Percentiles rank a stretch among this genome's conserved stretches.
Conservation (phyloP, 2,329 filamentous ascomycete genomes). For the Scortechinia acanthostroma region DNA sequence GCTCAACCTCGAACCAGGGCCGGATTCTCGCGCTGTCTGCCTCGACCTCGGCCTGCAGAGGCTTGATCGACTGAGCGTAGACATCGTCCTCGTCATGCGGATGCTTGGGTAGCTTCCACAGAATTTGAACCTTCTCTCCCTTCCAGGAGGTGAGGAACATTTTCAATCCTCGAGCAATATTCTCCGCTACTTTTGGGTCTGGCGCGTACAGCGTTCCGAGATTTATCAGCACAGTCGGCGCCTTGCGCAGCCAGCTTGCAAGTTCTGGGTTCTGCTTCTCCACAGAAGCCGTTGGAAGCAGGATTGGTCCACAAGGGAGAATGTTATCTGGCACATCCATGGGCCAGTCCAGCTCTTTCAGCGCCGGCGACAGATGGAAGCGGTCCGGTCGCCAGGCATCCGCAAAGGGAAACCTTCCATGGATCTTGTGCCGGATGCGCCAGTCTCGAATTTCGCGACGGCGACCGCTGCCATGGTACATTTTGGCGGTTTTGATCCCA, state of each 20-base stretch:
- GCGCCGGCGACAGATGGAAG: constrained; percentile 4
- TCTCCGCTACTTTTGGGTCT: constrained; percentile 6
- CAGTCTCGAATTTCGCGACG: constrained; percentile 10
- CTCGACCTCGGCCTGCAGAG: constrained; percentile 8
- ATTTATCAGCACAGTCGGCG: constrained; percentile 9
- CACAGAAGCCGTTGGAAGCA: constrained; percentile 7
- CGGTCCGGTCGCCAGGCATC: neutral
- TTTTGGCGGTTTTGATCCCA: neutral
- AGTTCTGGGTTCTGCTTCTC: constrained; percentile 2
- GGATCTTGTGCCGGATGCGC: constrained; percentile 14
- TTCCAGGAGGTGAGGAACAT: constrained; percentile 5
- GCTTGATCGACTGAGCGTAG: neutral
- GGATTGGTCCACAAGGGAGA: constrained; percentile 8
- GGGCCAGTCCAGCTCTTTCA: constrained; percentile 9
- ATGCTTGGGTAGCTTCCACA: constrained; percentile 8
- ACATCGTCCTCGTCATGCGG: constrained; percentile 4
- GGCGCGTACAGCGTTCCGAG: constrained; percentile 9
- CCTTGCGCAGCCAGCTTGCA: constrained; percentile 7
- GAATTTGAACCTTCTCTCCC: constrained; percentile 5
- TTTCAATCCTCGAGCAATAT: constrained; percentile 6
- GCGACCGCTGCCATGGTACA: neutral
- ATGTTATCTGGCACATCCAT: constrained; percentile 6
- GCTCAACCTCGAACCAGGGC: constrained; percentile 7
- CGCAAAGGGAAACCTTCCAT: neutral
- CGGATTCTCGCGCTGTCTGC: constrained; percentile 6